Evolutionary conservation across 352 stramenopile genomes (phyloP).

Genomic region (Globisporangium nagaii): DNA sequence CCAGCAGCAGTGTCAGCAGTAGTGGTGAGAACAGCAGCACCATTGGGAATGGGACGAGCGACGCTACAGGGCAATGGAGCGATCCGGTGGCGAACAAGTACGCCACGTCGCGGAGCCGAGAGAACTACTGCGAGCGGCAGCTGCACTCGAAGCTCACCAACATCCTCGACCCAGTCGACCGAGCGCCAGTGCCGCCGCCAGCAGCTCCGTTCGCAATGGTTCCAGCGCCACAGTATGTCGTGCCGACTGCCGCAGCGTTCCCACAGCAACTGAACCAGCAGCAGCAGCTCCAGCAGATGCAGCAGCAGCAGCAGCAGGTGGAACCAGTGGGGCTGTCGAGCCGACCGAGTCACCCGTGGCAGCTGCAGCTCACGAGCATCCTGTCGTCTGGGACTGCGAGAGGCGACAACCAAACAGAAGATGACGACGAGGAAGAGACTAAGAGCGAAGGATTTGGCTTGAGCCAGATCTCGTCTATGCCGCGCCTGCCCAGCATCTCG

Average conservation of each 20-base stretch:
- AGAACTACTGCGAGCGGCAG: background rate
- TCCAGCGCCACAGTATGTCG: background rate
- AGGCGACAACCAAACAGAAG: too few relatives aligned
- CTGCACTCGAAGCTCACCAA: constrained; percentile 6
- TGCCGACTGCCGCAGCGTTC: background rate
- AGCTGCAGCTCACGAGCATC: constrained; percentile 10
- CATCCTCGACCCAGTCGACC: constrained; percentile 6
- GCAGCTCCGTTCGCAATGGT: background rate
- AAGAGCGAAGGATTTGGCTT: background rate
- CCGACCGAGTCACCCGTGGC: constrained; percentile 1
- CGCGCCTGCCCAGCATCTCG: background rate
- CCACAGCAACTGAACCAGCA: background rate
- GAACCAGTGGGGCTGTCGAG: background rate
- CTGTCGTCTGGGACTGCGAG: too few relatives aligned
- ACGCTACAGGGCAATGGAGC: background rate
- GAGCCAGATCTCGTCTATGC: background rate
- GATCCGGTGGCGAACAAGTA: constrained; percentile 4
- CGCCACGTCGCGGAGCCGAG: background rate
- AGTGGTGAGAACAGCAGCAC: background rate
- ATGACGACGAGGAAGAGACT: constrained; percentile 1
- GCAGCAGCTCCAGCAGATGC: background rate
- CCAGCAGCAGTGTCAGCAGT: background rate
- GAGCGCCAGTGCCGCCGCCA: background rate
- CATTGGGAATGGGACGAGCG: background rate
- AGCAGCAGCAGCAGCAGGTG: background rate